Evolutionary conservation across 2,329 filamentous ascomycete species (phyloP).

Genomic region (Trichothecium sympodiale): DNA sequence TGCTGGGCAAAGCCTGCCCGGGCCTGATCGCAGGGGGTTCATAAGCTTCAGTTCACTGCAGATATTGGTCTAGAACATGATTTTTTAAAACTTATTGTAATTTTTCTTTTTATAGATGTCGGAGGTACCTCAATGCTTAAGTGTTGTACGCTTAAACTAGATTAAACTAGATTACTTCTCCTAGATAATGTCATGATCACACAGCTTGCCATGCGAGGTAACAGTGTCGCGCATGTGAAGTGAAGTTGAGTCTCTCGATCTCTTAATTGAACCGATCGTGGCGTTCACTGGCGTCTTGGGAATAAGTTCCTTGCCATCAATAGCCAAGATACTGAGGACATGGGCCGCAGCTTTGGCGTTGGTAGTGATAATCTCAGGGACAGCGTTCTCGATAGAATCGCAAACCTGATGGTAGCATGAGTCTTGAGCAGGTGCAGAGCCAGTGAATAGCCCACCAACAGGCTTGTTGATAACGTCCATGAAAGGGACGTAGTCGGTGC

Average conservation of each 20-base stretch:
- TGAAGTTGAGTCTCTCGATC: background rate
- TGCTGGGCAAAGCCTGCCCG: too few species aligned
- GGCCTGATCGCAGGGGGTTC: too few species aligned
- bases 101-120: too few species aligned
- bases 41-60: too few species aligned
- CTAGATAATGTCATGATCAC: conserved; percentile 3
- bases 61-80: too few species aligned
- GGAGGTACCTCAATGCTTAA: too few species aligned
- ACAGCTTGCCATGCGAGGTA: conserved; percentile 2
- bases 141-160: background rate
- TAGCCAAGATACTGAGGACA: conserved; percentile 18
- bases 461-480: conserved; percentile 39
- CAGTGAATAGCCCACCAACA: conserved; percentile 47
- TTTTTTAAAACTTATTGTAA: too few species aligned
- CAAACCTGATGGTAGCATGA: conserved; percentile 21
- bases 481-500: conserved; percentile 53
- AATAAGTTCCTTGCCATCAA: conserved; percentile 12
- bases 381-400: conserved; percentile 22
- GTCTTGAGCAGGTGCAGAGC: conserved; percentile 38
- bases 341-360: conserved; percentile 35
- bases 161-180: background rate
- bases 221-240: background rate
- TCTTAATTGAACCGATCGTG: conserved; percentile 2
- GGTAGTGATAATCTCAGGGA: conserved; percentile 17
- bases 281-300: conserved; percentile 13